A percentile compares a stretch with the other conserved stretches of the same genome.
phyloP scores from a whole-genome alignment of 2,329 filamentous ascomycete genomes.

The Trichoderma breve region DNA sequence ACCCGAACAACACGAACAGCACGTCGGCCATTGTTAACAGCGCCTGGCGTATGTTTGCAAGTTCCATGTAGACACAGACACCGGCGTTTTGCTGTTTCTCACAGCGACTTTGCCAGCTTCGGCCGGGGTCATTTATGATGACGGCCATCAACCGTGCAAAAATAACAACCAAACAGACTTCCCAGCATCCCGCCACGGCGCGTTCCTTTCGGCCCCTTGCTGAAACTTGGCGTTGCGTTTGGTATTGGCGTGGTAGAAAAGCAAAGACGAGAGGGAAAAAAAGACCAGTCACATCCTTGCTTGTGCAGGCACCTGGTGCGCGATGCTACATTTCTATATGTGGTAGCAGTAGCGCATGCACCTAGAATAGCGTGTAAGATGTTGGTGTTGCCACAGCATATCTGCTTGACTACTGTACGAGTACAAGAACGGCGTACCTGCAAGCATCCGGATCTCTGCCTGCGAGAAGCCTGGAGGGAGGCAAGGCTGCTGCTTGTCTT shows the following conservation, averaged over 20 bases:
- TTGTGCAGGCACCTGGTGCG: constrained; percentile 4
- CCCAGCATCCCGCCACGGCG: background rate
- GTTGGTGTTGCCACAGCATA: background rate
- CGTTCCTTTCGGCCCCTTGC: constrained; percentile 13
- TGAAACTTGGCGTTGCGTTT: background rate
- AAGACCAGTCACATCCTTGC: constrained; percentile 8
- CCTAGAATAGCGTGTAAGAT: constrained; percentile 13
- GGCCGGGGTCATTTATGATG: background rate
- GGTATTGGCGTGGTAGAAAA: background rate
- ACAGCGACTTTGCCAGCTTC: background rate
- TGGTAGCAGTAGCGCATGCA: constrained; percentile 2
- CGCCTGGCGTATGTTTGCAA: background rate
- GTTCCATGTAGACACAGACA: background rate
- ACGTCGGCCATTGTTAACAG: background rate
- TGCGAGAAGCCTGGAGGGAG: constrained; percentile 2
- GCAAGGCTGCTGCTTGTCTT: background rate
- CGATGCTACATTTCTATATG: constrained; percentile 8
- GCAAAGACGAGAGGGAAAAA: background rate
- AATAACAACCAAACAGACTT: background rate
- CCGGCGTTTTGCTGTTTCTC: background rate
- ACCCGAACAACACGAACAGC: background rate
- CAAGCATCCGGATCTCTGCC: constrained; percentile 7
- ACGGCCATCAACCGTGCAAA: background rate
- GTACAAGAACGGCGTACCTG: background rate
- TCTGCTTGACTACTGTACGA: background rate